Evolutionary conservation across 805 yeast species (phyloP), one percentile per base, ranked within the genome.

Genomic region (Lipomyces lipofer): DNA sequence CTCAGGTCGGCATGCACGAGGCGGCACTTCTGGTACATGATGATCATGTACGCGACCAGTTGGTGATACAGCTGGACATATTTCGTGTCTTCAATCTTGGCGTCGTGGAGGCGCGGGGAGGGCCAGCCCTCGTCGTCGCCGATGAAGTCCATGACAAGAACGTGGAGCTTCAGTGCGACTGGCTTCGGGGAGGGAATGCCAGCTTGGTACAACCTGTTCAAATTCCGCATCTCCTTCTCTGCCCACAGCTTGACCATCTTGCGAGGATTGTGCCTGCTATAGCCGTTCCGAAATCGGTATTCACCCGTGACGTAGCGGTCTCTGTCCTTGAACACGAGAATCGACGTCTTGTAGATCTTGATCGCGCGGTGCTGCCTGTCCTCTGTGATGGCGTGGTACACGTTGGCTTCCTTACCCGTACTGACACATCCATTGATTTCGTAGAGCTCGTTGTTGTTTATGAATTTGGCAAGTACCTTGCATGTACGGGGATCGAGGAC

Each of bases 191-290:
- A 85, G n/a, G 95, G 94, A 32, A 94, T 86, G 0, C 95, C 96
- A 52, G 83, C 78, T 43, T 78, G 68, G 68, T 86, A 74, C 19
- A 94, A 76, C 66, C 99, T 79, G 69, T 88, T 92, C 70, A 94
- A 76, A 68, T 94, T 94, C 52, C 99, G 74, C 63, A 91, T 92
- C 72, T 94, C 99, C 67, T 94, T 94, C 69, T 94, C 99, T 0
- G 99, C 98, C 99, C 99, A 94, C 22, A 91, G 79, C 69, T 88
- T 89, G 59, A 94, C 96, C 97, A 94, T 92, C 67, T 92, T 92
- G 66, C 99, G 78, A 8, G 98, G 98, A 67, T 94, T 94, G 62
- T 90, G 89, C 65, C 88, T 90, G 53, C 78, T 80, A 36, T 83
- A 81, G 64, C 92, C 88, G 67, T 88, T 86, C 66, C 97, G 75